These are phyloP conservation scores for Letharia columbiana DNA, from an alignment of 495 filamentous ascomycete species.

Conservation along the genomic window DNA sequence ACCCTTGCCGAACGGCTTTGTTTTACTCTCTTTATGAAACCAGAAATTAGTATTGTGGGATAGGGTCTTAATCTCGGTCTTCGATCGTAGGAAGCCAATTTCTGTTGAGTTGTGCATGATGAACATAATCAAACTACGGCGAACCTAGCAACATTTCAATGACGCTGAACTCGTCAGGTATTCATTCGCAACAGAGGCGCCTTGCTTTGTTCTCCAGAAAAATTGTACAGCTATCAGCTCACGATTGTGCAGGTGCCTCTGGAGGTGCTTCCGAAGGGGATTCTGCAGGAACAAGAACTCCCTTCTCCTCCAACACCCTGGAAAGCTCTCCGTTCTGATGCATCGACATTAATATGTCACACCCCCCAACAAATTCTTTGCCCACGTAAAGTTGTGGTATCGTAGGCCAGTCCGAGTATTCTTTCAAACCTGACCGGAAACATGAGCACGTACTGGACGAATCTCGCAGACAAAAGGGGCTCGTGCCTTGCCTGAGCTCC, in stretches of 20 bases:
- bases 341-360: slow-evolving; percentile 95
- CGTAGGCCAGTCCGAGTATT: slow-evolving; percentile 97
- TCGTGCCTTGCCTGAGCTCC: slow-evolving; percentile 74
- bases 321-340: slow-evolving; percentile 93
- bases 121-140: not conserved
- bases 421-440: slow-evolving; percentile 70
- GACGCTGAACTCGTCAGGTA: not conserved
- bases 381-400: slow-evolving; percentile 94
- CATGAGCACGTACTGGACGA: slow-evolving; percentile 9
- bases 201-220: not conserved
- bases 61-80: not conserved
- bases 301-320: slow-evolving; percentile 83
- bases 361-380: slow-evolving; percentile 93
- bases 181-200: not conserved
- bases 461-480: not conserved
- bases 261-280: slow-evolving; percentile 2
- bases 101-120: not conserved
- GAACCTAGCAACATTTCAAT: not conserved
- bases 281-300: slow-evolving; percentile 57
- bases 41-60: not conserved
- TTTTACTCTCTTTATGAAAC: not conserved
- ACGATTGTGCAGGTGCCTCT: not conserved
- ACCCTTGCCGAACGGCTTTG: not conserved
- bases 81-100: not conserved
- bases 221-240: not conserved